Evolutionary conservation across 768 basidiomycete genomes (phyloP).

Genomic region (Mycena rosella): DNA sequence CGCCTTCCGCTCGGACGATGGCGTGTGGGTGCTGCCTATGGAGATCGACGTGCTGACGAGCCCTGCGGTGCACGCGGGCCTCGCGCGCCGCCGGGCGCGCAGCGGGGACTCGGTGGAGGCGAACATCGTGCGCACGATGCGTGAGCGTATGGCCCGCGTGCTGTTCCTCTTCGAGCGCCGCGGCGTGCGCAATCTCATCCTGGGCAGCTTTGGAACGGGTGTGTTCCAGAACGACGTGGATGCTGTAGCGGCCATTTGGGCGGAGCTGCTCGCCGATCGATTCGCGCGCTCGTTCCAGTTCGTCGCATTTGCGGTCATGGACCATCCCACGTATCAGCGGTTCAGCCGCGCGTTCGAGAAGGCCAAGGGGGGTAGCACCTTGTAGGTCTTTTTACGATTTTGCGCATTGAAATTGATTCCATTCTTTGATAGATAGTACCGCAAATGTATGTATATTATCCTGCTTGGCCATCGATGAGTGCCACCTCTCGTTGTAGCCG

Average conservation of each 20-base stretch:
- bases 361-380: too few species aligned
- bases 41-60: conserved; percentile 62
- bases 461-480: conserved; percentile 94
- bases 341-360: conserved; percentile 1
- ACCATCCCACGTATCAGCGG: neutral
- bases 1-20: conserved; percentile 61
- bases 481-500: conserved; percentile 94
- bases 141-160: conserved; percentile 68
- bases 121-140: conserved; percentile 51
- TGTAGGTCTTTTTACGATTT: too few species aligned
- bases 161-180: conserved; percentile 63
- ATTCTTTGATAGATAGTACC: too few species aligned
- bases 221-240: neutral
- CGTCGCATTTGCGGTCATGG: conserved; percentile 8
- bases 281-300: conserved; percentile 1
- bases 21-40: conserved; percentile 58
- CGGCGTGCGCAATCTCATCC: conserved; percentile 58
- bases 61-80: conserved; percentile 62
- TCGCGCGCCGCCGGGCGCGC: neutral
- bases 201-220: conserved; percentile 51
- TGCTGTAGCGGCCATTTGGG: neutral
- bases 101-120: neutral
- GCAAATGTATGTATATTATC: too few species aligned
- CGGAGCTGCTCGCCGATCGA: neutral
- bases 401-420: too few species aligned